A percentile compares a stretch with the other conserved stretches of the same genome.
phyloP scores from a whole-genome alignment of 768 basidiomycete genomes.

The Pulveroboletus sp. region DNA sequence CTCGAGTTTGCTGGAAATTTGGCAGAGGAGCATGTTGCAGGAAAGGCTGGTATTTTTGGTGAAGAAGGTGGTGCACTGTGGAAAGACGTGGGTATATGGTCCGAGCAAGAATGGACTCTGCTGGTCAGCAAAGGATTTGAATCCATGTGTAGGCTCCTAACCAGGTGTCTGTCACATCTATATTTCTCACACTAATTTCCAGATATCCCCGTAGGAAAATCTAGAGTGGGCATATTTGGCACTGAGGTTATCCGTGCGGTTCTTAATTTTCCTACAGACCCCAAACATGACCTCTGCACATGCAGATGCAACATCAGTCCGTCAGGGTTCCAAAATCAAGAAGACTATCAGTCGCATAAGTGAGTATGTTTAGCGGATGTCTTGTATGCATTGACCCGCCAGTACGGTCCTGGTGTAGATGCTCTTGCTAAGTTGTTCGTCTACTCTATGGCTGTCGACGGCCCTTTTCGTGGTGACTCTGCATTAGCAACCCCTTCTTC shows the following conservation, averaged over 20 bases:
- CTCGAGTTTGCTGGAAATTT: constrained; percentile 67
- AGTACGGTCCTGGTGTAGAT: constrained; percentile 36
- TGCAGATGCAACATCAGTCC: constrained; percentile 60
- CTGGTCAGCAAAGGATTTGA: constrained; percentile 78
- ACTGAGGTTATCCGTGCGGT: neutral
- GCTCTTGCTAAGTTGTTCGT: constrained; percentile 81
- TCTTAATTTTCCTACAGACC: constrained; percentile 37
- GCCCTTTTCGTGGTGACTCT: constrained; percentile 47
- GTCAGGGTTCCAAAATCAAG: constrained; percentile 58
- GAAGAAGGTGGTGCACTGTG: constrained; percentile 53
- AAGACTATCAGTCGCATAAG: constrained; percentile 62
- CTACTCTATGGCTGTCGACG: constrained; percentile 85
- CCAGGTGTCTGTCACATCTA: neutral
- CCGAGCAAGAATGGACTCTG: constrained; percentile 74
- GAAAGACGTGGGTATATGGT: constrained; percentile 90
- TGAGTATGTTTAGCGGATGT: constrained; percentile 21
- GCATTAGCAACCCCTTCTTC: constrained; percentile 62
- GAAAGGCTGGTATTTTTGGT: constrained; percentile 48
- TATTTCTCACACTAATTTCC: constrained; percentile 36
- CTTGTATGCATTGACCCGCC: neutral
- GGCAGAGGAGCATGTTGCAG: constrained; percentile 70
- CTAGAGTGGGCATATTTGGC: constrained; percentile 42
- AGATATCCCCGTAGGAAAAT: constrained; percentile 52
- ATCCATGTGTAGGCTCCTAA: constrained; percentile 58
- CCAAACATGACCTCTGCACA: constrained; percentile 62